Evolutionary conservation across 176 grass and related monocot species (phyloP).

Genomic region (Cenchrus purpureus): DNA sequence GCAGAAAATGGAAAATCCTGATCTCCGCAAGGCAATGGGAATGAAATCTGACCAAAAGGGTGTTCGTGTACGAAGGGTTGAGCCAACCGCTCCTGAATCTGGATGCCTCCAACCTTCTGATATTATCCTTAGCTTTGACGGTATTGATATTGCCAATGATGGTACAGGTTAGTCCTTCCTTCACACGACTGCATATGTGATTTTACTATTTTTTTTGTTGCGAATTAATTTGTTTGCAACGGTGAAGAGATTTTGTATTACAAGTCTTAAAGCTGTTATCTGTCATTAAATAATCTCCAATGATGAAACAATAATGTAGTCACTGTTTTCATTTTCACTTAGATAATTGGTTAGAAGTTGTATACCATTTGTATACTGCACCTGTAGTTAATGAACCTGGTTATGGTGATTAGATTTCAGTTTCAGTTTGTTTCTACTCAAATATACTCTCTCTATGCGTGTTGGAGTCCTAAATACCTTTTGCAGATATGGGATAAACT

Average conservation of each 20-base stretch:
- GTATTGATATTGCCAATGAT: slow-evolving; percentile 93
- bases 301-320: not conserved
- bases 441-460: not conserved
- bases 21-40: slow-evolving; percentile 93
- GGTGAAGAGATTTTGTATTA: not conserved
- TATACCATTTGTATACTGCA: not conserved
- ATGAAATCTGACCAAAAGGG: slow-evolving; percentile 92
- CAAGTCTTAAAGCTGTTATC: slow-evolving; percentile 10
- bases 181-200: not conserved
- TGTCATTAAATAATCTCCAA: slow-evolving; percentile 12
- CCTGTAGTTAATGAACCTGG: not conserved
- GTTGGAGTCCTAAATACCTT: not conserved
- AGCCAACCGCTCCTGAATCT: slow-evolving; percentile 91
- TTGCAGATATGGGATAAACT: slow-evolving; percentile 3
- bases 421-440: not conserved
- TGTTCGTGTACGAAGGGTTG: slow-evolving; percentile 87
- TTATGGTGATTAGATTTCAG: not conserved
- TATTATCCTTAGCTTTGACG: slow-evolving; percentile 92
- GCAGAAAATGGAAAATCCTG: slow-evolving; percentile 99
- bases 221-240: not conserved
- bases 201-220: slow-evolving; percentile 3
- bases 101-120: slow-evolving; percentile 80
- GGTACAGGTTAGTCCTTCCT: slow-evolving; percentile 72
- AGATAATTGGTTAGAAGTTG: slow-evolving; percentile 20
- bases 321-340: not conserved